Percentiles rank a stretch among this genome's conserved stretches.
These are phyloP conservation scores for Escovopsis weberi DNA, from an alignment of 2,329 filamentous ascomycete species.

Conservation along the genomic window DNA sequence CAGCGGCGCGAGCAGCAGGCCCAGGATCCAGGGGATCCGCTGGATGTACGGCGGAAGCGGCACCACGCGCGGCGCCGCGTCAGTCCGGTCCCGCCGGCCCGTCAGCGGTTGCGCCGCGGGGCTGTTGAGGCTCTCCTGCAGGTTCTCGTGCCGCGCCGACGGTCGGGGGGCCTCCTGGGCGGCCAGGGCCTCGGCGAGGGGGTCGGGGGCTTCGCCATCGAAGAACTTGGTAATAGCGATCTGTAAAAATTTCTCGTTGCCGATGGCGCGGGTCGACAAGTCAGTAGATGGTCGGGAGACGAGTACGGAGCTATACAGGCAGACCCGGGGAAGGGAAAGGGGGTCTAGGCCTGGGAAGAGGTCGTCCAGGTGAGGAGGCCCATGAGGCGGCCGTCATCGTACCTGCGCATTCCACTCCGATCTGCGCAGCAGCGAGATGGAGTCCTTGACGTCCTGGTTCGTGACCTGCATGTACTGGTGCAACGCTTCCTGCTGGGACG, in stretches of 20 bases:
- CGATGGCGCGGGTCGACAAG: too few relatives aligned
- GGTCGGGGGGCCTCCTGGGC: conserved; percentile 48
- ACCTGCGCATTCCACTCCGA: conserved; percentile 97
- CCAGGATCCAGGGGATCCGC: conserved; percentile 60
- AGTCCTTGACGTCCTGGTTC: conserved; percentile 61
- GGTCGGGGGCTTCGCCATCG: conserved; percentile 81
- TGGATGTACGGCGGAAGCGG: conserved; percentile 57
- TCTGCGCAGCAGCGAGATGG: conserved; percentile 63
- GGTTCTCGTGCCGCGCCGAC: conserved; percentile 55
- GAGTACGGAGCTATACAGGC: too few relatives aligned
- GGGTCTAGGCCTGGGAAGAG: background rate
- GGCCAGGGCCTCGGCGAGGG: conserved; percentile 59
- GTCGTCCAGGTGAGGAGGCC: background rate
- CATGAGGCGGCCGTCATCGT: conserved; percentile 8
- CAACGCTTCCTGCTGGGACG: conserved; percentile 67
- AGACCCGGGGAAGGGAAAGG: background rate
- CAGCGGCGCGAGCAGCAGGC: conserved; percentile 69
- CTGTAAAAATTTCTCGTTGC: conserved; percentile 24
- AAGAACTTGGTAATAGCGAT: conserved; percentile 97
- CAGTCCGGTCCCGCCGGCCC: conserved; percentile 22
- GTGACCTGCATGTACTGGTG: conserved; percentile 84
- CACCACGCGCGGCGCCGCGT: conserved; percentile 73
- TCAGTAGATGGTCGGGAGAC: too few relatives aligned
- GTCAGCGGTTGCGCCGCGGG: conserved; percentile 14
- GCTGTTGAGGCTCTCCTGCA: conserved; percentile 41